Evolutionary conservation across 768 basidiomycete genomes (phyloP).

Genomic region (Brasilioporus rufonigricans): DNA sequence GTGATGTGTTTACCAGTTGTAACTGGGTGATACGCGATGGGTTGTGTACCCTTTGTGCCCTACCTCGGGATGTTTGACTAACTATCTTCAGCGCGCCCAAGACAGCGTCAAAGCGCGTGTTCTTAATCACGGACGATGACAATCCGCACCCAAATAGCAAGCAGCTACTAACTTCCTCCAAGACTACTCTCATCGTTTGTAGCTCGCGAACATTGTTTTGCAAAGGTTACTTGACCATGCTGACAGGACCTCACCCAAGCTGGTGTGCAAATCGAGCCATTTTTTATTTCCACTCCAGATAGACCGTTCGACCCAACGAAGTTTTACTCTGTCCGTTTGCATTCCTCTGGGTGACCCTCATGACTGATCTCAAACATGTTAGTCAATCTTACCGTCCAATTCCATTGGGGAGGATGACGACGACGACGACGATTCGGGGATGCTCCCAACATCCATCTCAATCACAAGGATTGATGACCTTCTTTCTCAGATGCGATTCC

Average conservation of each 20-base stretch:
- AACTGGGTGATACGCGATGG: constrained; percentile 88
- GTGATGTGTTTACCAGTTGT: constrained; percentile 88
- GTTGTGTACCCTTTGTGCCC: constrained; percentile 41
- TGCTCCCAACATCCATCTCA: constrained; percentile 68
- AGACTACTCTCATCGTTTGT: constrained; percentile 67
- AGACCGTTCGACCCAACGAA: constrained; percentile 68
- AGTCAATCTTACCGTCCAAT: constrained; percentile 63
- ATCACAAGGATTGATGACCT: constrained; percentile 78
- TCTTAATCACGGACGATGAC: constrained; percentile 81
- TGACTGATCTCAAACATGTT: constrained; percentile 5
- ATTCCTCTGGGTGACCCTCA: neutral
- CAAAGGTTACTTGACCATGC: neutral
- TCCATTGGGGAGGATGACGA: constrained; percentile 44
- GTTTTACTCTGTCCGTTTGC: constrained; percentile 69
- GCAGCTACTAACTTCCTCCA: constrained; percentile 65
- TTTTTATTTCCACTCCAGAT: constrained; percentile 75
- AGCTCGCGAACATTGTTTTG: neutral
- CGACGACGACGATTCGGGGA: constrained; percentile 47
- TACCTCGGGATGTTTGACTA: neutral
- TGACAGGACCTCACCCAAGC: constrained; percentile 76
- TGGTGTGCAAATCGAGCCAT: constrained; percentile 79
- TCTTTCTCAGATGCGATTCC: constrained; percentile 75
- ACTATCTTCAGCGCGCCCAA: constrained; percentile 63
- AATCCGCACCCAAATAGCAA: constrained; percentile 48
- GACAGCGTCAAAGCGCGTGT: constrained; percentile 88